These are phyloP conservation scores for Alternaria rosae DNA, from an alignment of 2,329 filamentous ascomycete species.

Conservation along the genomic window DNA sequence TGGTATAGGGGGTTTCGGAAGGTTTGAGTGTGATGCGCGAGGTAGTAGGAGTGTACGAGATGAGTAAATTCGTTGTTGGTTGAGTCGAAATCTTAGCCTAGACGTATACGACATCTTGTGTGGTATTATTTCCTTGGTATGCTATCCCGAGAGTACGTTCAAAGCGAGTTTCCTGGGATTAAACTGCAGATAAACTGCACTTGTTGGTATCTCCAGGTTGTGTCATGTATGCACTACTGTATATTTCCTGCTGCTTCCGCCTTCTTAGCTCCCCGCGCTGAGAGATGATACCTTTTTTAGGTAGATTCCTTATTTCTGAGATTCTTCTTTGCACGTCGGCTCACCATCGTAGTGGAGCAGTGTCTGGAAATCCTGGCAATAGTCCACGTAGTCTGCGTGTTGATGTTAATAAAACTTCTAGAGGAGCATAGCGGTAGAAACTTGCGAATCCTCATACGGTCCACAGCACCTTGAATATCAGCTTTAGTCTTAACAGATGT, in stretches of 20 bases:
- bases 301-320: not conserved
- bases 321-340: not conserved
- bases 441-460: not conserved
- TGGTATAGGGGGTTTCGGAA: conserved; percentile 22
- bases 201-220: not conserved
- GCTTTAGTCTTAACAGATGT: not conserved
- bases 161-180: not conserved
- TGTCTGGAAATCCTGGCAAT: not conserved
- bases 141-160: not conserved
- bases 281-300: not conserved
- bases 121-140: not conserved
- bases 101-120: not conserved
- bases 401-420: not conserved
- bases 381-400: not conserved
- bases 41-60: no score
- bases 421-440: not conserved
- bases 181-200: not conserved
- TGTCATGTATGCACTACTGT: not conserved
- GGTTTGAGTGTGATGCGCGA: not conserved
- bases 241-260: not conserved
- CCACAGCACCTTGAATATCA: not conserved
- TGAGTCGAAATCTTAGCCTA: not conserved
- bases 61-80: not conserved
- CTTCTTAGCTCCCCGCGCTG: not conserved
- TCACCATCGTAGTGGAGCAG: not conserved